Evolutionary conservation across 129 eudicot species (phyloP), one percentile per base, ranked within the genome.

Genomic region (Silybum marianum): DNA sequence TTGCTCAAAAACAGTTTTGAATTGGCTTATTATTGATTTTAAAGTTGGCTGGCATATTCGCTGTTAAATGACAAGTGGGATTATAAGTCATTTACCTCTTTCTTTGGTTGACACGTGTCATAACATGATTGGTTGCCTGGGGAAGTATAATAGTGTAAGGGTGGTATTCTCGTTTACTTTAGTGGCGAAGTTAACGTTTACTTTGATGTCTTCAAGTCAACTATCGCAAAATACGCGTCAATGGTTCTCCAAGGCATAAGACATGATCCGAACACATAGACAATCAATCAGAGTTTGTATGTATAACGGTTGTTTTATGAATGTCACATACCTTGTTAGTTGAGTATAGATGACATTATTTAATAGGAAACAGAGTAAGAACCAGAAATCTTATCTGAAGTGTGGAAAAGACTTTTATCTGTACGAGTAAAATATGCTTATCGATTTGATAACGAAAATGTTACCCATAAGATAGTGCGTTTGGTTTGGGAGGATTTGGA

Each of bases 181-280:
- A 63, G 66, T 73, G 39, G 16, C 65, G 1, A 30, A 25, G 79
- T 81, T 69, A 73, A 62, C 79, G 84, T 81, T 73, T 39, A 73
- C 79, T 73, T 81, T 81, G 40, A 26, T 40, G 46, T 7, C 48
- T n/a, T 14, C 69, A 25, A 71, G 63, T 70, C 76, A 80, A 70
- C 46, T 3, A 34, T 6, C 63, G 24, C 60, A 77, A 77, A 72
- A 39, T 21, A 22, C 21, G 77, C 62, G 23, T 62, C 80, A 38
- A 77, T 60, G 51, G 32, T 18, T 22, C 30, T 58, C 24, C 28
- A 30, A 75, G 6, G 63, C 22, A 51, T 51, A 51, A 51, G 63
- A 51, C 63, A 51, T 51, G 63, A 22, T 51, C 63, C 21, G 1
- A 7, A 16, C 2, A 51, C 21, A 51, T 3, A 3, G 19, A 16